phyloP scores from a whole-genome alignment of 768 basidiomycete species.

The Psilocybe azurescens region DNA sequence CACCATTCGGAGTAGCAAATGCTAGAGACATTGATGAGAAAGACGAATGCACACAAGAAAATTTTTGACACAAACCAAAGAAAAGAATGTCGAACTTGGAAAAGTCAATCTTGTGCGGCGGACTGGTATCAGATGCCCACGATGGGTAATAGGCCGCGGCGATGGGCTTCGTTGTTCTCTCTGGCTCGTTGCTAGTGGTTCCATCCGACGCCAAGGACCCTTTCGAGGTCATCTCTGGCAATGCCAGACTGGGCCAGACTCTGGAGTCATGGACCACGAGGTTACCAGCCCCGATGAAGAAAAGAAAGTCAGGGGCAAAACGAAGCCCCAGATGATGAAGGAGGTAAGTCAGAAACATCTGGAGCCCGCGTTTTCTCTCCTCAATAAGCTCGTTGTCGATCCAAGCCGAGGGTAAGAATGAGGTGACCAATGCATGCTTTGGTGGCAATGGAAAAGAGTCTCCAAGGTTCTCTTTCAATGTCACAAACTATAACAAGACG shows the following conservation, averaged over 20 bases:
- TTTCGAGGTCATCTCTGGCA: constrained; percentile 41
- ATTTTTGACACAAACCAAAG: constrained; percentile 46
- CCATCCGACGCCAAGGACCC: neutral
- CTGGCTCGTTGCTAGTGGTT: neutral
- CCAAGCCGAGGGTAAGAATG: constrained; percentile 54
- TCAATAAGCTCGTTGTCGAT: constrained; percentile 54
- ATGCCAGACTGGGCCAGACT: constrained; percentile 14
- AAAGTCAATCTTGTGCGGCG: constrained; percentile 64
- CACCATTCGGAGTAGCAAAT: constrained; percentile 68
- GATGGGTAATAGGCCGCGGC: constrained; percentile 55
- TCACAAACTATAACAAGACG: constrained; percentile 27
- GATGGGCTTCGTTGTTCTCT: constrained; percentile 29
- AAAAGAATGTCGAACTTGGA: constrained; percentile 68
- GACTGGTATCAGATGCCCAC: constrained; percentile 50
- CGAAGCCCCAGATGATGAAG: constrained; percentile 38
- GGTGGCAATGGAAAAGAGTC: constrained; percentile 48
- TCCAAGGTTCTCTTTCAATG: constrained; percentile 41
- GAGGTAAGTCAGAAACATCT: constrained; percentile 44
- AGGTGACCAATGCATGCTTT: constrained; percentile 47
- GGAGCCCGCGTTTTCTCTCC: constrained; percentile 52
- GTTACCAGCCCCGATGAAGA: constrained; percentile 38
- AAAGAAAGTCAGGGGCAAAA: constrained; percentile 34
- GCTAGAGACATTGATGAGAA: constrained; percentile 38
- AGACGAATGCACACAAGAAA: neutral
- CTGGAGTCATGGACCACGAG: neutral